Conservation (phyloP, 306 rosid genomes). For the Adenanthera pavonina region DNA sequence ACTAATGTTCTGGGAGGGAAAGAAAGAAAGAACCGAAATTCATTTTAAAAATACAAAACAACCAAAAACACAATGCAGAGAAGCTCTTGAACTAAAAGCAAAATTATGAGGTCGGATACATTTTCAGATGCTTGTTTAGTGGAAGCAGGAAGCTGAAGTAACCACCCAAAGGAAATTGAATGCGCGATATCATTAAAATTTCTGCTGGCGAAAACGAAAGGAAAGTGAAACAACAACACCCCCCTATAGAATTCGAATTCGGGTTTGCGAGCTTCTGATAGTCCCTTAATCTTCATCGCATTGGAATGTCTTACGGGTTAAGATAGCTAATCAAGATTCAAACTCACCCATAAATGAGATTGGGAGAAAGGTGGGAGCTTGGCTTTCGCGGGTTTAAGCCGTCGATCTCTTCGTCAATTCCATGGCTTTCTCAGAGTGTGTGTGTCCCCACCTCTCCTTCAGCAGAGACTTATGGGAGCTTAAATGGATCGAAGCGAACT, state of each 20-base stretch:
- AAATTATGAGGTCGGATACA: constrained; percentile 45
- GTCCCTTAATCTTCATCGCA: constrained; percentile 37
- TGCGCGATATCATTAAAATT: constrained; percentile 32
- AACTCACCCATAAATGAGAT: constrained; percentile 62
- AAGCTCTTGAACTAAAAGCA: constrained; percentile 71
- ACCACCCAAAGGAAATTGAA: constrained; percentile 58
- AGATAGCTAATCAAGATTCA: constrained; percentile 50
- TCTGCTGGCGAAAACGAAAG: constrained; percentile 27
- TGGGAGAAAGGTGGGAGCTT: constrained; percentile 31
- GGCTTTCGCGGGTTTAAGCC: constrained; percentile 40
- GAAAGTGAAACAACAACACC: constrained; percentile 62
- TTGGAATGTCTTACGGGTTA: constrained; percentile 16
- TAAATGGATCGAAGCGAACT: constrained; percentile 36
- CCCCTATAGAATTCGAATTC: constrained; percentile 38
- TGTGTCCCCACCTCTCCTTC: constrained; percentile 34
- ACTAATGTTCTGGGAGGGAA: not conserved
- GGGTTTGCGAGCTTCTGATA: constrained; percentile 36
- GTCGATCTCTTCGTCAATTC: constrained; percentile 60
- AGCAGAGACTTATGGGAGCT: constrained; percentile 5
- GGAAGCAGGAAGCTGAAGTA: constrained; percentile 58
- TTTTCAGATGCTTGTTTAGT: constrained; percentile 50
- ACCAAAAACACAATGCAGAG: constrained; percentile 47
- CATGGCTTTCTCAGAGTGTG: constrained; percentile 15
- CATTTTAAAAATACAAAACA: not conserved
- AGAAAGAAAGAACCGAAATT: constrained; percentile 26